These are phyloP conservation scores for Neurospora tetraspora DNA, from an alignment of 495 filamentous ascomycete species.

Conservation along the genomic window DNA sequence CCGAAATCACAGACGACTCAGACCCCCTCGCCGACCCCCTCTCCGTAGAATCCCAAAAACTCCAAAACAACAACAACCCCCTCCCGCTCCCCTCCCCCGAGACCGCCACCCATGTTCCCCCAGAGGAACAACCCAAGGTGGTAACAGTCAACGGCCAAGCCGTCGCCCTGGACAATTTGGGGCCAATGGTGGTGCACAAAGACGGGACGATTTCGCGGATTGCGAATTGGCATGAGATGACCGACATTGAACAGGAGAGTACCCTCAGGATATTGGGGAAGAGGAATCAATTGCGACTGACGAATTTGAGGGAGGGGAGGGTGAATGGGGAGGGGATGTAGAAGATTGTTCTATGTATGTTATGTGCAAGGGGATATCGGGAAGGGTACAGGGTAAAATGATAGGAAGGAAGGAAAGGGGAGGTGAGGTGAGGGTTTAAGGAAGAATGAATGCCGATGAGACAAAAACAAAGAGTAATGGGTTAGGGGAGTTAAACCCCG, in stretches of 20 bases:
- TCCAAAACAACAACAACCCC: neutral
- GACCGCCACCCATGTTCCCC: neutral
- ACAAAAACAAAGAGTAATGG: neutral
- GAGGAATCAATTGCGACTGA: conserved; percentile 52
- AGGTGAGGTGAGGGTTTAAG: neutral
- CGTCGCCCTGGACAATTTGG: conserved; percentile 48
- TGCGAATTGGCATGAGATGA: conserved; percentile 58
- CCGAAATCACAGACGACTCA: neutral
- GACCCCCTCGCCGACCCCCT: neutral
- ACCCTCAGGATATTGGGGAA: conserved; percentile 52
- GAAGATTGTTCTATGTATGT: neutral
- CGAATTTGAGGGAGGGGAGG: conserved; percentile 37
- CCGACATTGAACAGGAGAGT: conserved; percentile 49
- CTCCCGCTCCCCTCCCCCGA: conserved; percentile 18
- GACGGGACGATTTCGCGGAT: conserved; percentile 58
- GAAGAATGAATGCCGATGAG: neutral
- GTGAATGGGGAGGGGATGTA: conserved; percentile 2
- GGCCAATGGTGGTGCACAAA: conserved; percentile 57
- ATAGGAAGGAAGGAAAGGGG: too few species aligned
- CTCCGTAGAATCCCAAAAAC: neutral
- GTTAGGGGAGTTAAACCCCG: neutral
- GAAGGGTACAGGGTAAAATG: too few species aligned
- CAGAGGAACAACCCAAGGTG: conserved; percentile 24
- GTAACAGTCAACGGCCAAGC: conserved; percentile 39
- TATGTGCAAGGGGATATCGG: neutral